Base-by-base conservation (phyloP, 2,329 filamentous ascomycete genomes). In the Ascochyta koolunga region DNA sequence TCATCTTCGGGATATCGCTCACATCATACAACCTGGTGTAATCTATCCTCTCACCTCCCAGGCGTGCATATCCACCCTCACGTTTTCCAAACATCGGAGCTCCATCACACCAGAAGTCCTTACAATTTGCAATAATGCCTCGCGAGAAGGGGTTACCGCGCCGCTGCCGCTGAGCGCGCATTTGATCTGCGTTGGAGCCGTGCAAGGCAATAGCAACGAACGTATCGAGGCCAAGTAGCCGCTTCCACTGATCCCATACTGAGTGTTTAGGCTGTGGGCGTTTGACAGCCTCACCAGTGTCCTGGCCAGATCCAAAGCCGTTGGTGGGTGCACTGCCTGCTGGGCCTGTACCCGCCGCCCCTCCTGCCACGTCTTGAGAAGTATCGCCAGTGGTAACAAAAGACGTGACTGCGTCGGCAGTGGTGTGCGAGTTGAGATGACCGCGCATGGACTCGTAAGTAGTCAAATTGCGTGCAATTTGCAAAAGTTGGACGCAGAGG, bases 391-490 rank as follows among this genome's bases (percentile, higher is more conserved):
- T 91, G 1, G 91, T 88, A 66, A 96, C 86, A 47, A 90, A 89
- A 0, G 88, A 86, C 6, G 87, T 87, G 27, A 93, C 79, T 1
- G 87, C 85, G 56, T 84, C 82, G 48, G 78, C 79, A 58, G 80
- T 77, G 33, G 80, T 81, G 47, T 80, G 75, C 49, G 80, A 81
- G 58, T 89, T 82, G 53, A 86, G 83, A 57, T 92, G 83, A 44
- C 91, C 89, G 59, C 88, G 87, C 93, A 99, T 98, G 74, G 93
- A 96, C 76, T 99, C 95, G 76, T 90, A 98, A 0, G 95, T 99
- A 1, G 95, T 99, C 80, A 96, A 89, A 52, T 93, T 96, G 57
- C 92, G 87, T 0, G 92, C 89, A 45, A 99, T 88, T 72, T 99
- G 95, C 44, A 97, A 83, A 45, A 97, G 86, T 72, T 99, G 96